phyloP scores from a whole-genome alignment of 2,329 filamentous ascomycete genomes.

The Cladosporium cucumerinum region DNA sequence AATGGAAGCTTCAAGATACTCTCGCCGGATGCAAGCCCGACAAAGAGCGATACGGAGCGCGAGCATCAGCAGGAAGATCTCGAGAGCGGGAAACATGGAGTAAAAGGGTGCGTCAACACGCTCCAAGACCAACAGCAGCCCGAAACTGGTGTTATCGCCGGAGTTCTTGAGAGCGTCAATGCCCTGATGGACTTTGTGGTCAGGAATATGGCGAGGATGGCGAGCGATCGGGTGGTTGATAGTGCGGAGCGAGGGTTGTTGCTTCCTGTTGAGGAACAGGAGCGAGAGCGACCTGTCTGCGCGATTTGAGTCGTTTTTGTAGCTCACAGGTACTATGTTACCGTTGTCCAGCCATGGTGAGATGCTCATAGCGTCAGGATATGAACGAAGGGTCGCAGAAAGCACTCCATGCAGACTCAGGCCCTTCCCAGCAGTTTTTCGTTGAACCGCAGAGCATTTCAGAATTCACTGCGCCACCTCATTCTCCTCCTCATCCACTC shows the following conservation, averaged over 20 bases:
- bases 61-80: not conserved
- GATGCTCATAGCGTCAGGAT: not conserved
- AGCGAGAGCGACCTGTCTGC: slow-evolving; percentile 21
- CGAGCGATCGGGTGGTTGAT: slow-evolving; percentile 23
- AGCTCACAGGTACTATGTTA: not conserved
- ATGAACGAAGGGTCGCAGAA: not conserved
- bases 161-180: slow-evolving; percentile 22
- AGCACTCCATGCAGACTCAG: no score
- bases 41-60: not conserved
- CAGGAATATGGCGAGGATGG: slow-evolving; percentile 20
- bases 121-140: not conserved
- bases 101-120: not conserved
- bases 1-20: not conserved
- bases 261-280: slow-evolving; percentile 23
- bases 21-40: not conserved
- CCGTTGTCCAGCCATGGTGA: no score
- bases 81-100: not conserved
- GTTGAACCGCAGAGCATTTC: no score
- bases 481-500: slow-evolving; percentile 27
- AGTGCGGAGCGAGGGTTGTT: slow-evolving; percentile 28
- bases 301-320: not conserved
- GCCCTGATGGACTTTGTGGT: slow-evolving; percentile 24
- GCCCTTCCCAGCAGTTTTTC: no score
- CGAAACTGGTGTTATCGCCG: not conserved
- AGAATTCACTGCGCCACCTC: not conserved